These are phyloP conservation scores for Lactarius sp. DNA, from an alignment of 768 basidiomycete genomes.

Conservation along the genomic window DNA sequence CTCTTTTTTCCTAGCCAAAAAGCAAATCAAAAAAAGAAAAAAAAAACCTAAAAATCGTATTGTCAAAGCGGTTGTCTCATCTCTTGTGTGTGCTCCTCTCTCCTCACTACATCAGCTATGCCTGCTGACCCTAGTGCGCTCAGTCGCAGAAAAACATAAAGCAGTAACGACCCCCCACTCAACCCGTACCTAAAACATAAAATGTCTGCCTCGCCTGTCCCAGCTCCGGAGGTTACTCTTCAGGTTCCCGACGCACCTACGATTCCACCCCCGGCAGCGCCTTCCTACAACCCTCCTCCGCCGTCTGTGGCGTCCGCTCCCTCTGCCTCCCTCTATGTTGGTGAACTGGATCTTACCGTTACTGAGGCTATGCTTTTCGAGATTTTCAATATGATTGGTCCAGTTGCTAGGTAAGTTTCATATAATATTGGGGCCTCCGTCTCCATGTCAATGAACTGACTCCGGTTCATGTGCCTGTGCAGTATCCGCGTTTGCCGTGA, in stretches of 20 bases:
- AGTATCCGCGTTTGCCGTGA: constrained; percentile 99
- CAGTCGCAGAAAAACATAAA: constrained; percentile 71
- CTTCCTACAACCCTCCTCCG: constrained; percentile 50
- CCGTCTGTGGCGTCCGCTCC: constrained; percentile 60
- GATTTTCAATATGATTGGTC: constrained; percentile 99
- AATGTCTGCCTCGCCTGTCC: constrained; percentile 37
- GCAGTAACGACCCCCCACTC: constrained; percentile 81
- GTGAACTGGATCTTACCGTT: constrained; percentile 96
- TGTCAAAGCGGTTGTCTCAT: constrained; percentile 73
- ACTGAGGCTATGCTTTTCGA: constrained; percentile 99
- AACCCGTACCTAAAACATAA: constrained; percentile 34
- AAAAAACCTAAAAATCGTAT: constrained; percentile 58
- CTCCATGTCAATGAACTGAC: constrained; percentile 13
- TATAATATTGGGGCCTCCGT: neutral
- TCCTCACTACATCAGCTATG: constrained; percentile 4
- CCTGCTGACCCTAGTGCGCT: constrained; percentile 17
- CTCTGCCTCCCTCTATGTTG: constrained; percentile 95
- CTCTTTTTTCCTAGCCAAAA: constrained; percentile 34
- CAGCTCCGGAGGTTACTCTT: constrained; percentile 31
- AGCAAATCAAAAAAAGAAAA: constrained; percentile 59
- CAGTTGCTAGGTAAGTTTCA: constrained; percentile 80
- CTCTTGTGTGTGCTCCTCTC: constrained; percentile 53
- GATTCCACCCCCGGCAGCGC: constrained; percentile 48
- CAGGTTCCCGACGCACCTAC: constrained; percentile 41
- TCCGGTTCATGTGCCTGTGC: constrained; percentile 10